Evolutionary conservation across 2,329 filamentous ascomycete genomes (phyloP), one percentile per base, ranked within the genome.

Genomic region (Camptophora hylomeconis): DNA sequence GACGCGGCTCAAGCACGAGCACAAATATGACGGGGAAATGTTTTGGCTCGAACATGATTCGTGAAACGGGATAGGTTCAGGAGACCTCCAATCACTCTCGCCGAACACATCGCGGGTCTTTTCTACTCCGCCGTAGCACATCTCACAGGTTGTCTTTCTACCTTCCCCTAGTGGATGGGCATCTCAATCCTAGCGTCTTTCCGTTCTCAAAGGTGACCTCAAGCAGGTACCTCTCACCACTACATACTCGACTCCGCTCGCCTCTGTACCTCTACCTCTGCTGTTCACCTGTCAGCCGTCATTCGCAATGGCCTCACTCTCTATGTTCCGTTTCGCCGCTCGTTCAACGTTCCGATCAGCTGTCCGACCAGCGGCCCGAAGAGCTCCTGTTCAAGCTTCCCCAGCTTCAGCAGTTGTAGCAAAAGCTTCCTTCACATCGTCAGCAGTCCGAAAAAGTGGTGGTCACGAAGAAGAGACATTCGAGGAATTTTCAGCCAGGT

Each of bases 401-500:
- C 28, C 32, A 14, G 19, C 39, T 22, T 26, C 40, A n/a, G 15
- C 19, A 20, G n/a, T 30, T 17, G 11, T 16, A 16, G 38, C 38
- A 16, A 36, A 32, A 38, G 31, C 40, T 26, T 28, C 38, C 5
- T 62, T 61, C 51, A 58, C 53, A 47, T 60, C 61, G 33, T 58
- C 60, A 41, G 66, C 71, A 48, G 67, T 67, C 47, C 67, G 65
- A 49, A 60, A 60, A 45, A 62, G 61, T 42, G 63, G 52, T 31
- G 60, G 60, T 53, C 81, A 92, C 61, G 72, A 77, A 54, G 89
- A 98, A 62, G 89, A 98, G 75, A 92, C 80, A 51, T 98, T 93
- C 50, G 89, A 98, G 69, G 86, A 95, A 68, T 98, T 98, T 64
- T 84, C 81, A 62, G 80, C 84, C 51, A 86, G 89, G 89, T 98